Evolutionary conservation across 1,284 basidiomycete species (phyloP), one percentile per base, ranked within the genome.

Genomic region (Trametes hirsuta): DNA sequence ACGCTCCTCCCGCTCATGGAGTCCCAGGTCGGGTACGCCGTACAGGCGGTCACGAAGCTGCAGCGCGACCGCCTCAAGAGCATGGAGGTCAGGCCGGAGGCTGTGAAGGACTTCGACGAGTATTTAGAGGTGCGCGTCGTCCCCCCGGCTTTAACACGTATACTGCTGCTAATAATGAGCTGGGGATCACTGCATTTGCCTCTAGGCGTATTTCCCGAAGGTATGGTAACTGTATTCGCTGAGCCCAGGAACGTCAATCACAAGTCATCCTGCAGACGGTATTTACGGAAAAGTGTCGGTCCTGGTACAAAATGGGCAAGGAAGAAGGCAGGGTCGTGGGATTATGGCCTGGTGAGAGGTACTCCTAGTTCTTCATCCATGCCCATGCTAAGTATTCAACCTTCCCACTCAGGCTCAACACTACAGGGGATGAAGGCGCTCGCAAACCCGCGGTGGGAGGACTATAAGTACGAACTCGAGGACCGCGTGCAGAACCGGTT

Each of bases 231-330:
- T n/a, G n/a, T 12, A 3, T 6, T 6, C 6, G 15, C 22, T 6
- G 3, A 5, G 4, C 39, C 9, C 15, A 4, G 15, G 4, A 21
- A 24, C 11, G n/a, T n/a, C n/a, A n/a, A n/a, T n/a, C n/a, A n/a
- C n/a, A 40, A 18, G 10, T 47, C 61, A 15, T 11, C 9, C 34
- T 22, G 37, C 40, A 86, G 83, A 86, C 84, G 3, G 84, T 87
- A 1, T 88, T 80, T 67, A 78, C 79, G 35, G 79, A 81, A 56
- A 81, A 82, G 58, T 88, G 87, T 65, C 76, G 80, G 5, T 84
- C 84, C 3, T 90, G 87, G 87, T 89, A 88, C 67, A 88, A 88
- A 69, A 76, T 75, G 47, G 85, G 85, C 3, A 81, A 81, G 60
- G 79, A 80, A 64, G 83, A 86, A 58, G 86, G 87, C 2, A 77